Evolutionary conservation across 257 asterid species (phyloP).

Genomic region (Fraxinus anomala): DNA sequence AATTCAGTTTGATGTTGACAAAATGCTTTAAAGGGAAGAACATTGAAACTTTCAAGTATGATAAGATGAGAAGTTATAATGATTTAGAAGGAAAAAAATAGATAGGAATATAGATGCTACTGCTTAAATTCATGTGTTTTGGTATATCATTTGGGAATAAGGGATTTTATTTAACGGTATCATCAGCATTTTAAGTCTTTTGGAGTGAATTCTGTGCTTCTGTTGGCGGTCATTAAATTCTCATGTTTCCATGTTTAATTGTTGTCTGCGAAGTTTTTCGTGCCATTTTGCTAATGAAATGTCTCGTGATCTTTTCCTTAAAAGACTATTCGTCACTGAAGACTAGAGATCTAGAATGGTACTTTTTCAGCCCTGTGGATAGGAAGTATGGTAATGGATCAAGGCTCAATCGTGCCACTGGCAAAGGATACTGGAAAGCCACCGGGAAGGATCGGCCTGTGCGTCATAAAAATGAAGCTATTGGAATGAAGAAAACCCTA

Average conservation of each 20-base stretch:
- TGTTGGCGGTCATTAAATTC: neutral
- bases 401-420: conserved; percentile 91
- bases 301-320: conserved; percentile 13
- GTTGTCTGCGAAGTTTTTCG: neutral
- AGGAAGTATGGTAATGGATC: conserved; percentile 85
- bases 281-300: conserved; percentile 9
- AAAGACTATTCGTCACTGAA: conserved; percentile 50
- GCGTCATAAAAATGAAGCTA: conserved; percentile 48
- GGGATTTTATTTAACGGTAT: neutral
- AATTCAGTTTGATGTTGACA: conserved; percentile 1
- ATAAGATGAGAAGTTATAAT: neutral
- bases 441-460: conserved; percentile 90
- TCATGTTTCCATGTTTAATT: neutral
- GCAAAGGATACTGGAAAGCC: conserved; percentile 90
- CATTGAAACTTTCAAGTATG: neutral
- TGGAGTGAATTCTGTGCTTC: conserved; percentile 1
- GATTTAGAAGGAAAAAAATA: neutral
- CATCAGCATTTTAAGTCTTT: neutral
- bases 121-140: neutral
- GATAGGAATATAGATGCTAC: conserved; percentile 17
- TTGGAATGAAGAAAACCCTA: conserved; percentile 94
- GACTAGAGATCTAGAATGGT: conserved; percentile 93
- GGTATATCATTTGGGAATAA: neutral
- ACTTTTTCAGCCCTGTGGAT: conserved; percentile 82
- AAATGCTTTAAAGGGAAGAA: neutral